phyloP scores from a whole-genome alignment of 108 stramenopile genomes.

The Chaetoceros tenuissimus region DNA sequence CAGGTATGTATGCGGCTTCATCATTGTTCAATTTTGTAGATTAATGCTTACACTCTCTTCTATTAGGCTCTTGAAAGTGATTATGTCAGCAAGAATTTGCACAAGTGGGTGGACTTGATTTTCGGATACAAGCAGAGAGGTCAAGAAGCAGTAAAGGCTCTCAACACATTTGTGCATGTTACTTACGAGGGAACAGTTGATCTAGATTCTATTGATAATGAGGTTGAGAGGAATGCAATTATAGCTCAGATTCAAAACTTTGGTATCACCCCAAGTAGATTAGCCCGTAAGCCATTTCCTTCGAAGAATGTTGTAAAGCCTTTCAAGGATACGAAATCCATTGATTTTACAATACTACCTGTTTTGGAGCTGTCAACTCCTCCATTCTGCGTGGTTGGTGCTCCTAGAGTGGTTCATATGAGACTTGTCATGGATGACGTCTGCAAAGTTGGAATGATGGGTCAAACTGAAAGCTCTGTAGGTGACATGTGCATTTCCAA shows the following conservation, averaged over 20 bases:
- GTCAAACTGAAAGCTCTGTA: slow-evolving; percentile 61
- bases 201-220: slow-evolving; percentile 81
- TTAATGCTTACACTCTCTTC: neutral
- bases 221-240: slow-evolving; percentile 82
- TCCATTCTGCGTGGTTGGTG: slow-evolving; percentile 94
- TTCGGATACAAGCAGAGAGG: slow-evolving; percentile 94
- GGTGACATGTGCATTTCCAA: slow-evolving; percentile 79
- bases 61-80: slow-evolving; percentile 81
- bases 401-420: slow-evolving; percentile 68
- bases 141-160: slow-evolving; percentile 64
- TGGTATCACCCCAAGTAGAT: slow-evolving; percentile 93
- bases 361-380: slow-evolving; percentile 80
- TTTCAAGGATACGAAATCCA: slow-evolving; percentile 45
- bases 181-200: slow-evolving; percentile 98
- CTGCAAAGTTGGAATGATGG: slow-evolving; percentile 60
- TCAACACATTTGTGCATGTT: slow-evolving; percentile 95
- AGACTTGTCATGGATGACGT: slow-evolving; percentile 39
- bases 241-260: slow-evolving; percentile 97
- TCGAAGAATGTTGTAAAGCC: slow-evolving; percentile 33
- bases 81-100: slow-evolving; percentile 84
- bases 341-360: slow-evolving; percentile 80
- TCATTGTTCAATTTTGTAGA: neutral
- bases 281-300: slow-evolving; percentile 73
- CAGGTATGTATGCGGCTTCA: slow-evolving; percentile 28
- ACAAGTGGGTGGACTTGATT: slow-evolving; percentile 95